Evolutionary conservation across 2,329 filamentous ascomycete genomes (phyloP).

Genomic region (Cadophora gregata): DNA sequence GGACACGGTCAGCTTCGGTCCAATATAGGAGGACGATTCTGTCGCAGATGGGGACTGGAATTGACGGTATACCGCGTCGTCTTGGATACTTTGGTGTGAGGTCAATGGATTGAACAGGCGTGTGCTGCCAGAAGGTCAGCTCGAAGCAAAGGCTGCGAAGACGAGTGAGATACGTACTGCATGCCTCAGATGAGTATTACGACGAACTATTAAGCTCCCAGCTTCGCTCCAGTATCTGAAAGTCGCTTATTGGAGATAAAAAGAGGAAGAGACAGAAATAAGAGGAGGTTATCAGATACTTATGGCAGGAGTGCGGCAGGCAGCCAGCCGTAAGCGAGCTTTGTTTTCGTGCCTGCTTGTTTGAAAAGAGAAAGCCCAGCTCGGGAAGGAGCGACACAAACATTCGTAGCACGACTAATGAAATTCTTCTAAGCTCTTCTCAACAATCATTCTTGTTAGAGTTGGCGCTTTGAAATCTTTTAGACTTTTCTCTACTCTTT

Average conservation of each 20-base stretch:
- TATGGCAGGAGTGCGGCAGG: not conserved
- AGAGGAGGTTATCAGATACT: not conserved
- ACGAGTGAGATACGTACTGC: not conserved
- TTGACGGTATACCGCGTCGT: not conserved
- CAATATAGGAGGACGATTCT: not conserved
- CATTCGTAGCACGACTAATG: too few relatives aligned
- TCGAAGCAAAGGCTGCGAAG: not conserved
- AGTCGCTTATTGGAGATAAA: not conserved
- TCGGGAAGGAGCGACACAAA: not conserved
- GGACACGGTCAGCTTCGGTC: not conserved
- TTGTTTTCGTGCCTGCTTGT: not conserved
- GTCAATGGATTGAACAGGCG: not conserved
- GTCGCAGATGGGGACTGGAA: not conserved
- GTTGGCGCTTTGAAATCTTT: too few relatives aligned
- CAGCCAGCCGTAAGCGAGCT: not conserved
- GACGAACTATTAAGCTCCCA: not conserved
- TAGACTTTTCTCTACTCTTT: too few relatives aligned
- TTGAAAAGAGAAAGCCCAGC: not conserved
- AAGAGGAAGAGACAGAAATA: not conserved
- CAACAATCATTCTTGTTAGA: too few relatives aligned
- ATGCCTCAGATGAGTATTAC: not conserved
- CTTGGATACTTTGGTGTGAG: not conserved
- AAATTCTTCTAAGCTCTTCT: too few relatives aligned
- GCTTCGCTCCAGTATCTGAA: not conserved
- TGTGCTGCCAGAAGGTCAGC: not conserved